phyloP scores from a whole-genome alignment of 257 asterid genomes.

The Haberlea rhodopensis region DNA sequence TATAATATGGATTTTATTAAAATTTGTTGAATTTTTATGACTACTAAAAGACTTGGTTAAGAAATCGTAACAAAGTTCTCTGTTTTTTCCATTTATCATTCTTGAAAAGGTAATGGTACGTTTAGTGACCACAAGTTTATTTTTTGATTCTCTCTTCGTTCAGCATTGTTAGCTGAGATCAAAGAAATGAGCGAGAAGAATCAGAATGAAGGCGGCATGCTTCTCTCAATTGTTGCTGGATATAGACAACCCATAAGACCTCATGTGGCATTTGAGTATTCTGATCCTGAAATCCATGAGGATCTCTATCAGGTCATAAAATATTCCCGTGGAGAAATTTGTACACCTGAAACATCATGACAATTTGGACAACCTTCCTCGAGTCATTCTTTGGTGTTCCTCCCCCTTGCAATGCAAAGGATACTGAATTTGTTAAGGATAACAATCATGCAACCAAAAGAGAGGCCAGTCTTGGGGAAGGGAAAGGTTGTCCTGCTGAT shows the following conservation, averaged over 20 bases:
- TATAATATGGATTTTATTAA: too few species aligned
- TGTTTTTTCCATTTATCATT: too few species aligned
- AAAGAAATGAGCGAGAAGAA: constrained; percentile 56
- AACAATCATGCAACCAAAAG: constrained; percentile 30
- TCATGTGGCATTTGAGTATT: constrained; percentile 62
- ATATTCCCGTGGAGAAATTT: constrained; percentile 71
- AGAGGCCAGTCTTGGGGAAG: constrained; percentile 34
- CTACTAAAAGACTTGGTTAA: too few species aligned
- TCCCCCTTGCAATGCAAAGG: constrained; percentile 41
- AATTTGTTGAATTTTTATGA: too few species aligned
- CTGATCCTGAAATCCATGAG: constrained; percentile 78
- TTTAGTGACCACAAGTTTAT: constrained; percentile 25
- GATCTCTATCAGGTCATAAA: constrained; percentile 72
- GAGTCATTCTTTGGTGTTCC: constrained; percentile 71
- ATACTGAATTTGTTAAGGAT: constrained; percentile 33
- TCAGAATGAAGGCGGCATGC: constrained; percentile 57
- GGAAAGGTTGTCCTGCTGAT: constrained; percentile 33
- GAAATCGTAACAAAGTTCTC: too few species aligned
- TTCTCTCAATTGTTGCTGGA: constrained; percentile 59
- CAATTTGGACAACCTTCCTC: constrained; percentile 72
- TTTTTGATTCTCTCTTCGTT: constrained; percentile 26
- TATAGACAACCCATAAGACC: constrained; percentile 54
- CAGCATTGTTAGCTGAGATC: constrained; percentile 79
- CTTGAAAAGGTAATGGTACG: constrained; percentile 10
- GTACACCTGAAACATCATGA: constrained; percentile 80